A percentile compares a stretch with the other conserved stretches of the same genome.
These are phyloP conservation scores for Aegilops umbellulata DNA, from an alignment of 176 grass and related monocot genomes.

Conservation along the genomic window DNA sequence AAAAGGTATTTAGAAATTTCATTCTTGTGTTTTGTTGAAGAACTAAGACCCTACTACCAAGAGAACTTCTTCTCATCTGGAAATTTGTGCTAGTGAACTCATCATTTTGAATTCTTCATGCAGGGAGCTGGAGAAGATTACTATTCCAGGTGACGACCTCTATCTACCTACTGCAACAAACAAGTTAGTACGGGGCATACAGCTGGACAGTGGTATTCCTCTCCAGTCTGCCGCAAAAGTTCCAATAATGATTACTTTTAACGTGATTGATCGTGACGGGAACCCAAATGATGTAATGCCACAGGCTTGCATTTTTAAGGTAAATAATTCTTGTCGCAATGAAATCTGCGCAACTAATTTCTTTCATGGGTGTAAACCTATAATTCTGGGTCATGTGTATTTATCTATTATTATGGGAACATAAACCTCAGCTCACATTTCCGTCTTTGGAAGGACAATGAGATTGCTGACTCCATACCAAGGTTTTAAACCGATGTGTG, in stretches of 20 bases:
- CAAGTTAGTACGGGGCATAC: constrained; percentile 91
- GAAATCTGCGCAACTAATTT: not conserved
- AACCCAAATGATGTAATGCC: constrained; percentile 84
- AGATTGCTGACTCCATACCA: constrained; percentile 11
- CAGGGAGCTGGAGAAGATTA: constrained; percentile 96
- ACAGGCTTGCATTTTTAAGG: constrained; percentile 99
- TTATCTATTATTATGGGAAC: constrained; percentile 7
- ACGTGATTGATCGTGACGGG: constrained; percentile 87
- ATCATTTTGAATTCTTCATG: constrained; percentile 33
- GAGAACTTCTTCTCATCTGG: not conserved
- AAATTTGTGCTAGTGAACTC: constrained; percentile 24
- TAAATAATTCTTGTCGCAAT: constrained; percentile 30
- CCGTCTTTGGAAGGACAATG: not conserved
- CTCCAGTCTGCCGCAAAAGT: constrained; percentile 99
- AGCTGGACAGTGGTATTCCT: constrained; percentile 93
- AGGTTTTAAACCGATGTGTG: not conserved
- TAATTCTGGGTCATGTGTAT: constrained; percentile 9
- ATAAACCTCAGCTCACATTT: constrained; percentile 8
- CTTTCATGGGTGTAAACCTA: not conserved
- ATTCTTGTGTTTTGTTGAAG: constrained; percentile 17
- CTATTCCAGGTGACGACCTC: constrained; percentile 83
- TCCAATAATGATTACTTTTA: constrained; percentile 99
- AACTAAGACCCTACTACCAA: constrained; percentile 13
- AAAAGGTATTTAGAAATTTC: constrained; percentile 59
- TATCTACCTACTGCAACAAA: constrained; percentile 97